Evolutionary conservation across 2,329 filamentous ascomycete genomes (phyloP), one percentile per base, ranked within the genome.

Genomic region (Stachybotrys echinatus): DNA sequence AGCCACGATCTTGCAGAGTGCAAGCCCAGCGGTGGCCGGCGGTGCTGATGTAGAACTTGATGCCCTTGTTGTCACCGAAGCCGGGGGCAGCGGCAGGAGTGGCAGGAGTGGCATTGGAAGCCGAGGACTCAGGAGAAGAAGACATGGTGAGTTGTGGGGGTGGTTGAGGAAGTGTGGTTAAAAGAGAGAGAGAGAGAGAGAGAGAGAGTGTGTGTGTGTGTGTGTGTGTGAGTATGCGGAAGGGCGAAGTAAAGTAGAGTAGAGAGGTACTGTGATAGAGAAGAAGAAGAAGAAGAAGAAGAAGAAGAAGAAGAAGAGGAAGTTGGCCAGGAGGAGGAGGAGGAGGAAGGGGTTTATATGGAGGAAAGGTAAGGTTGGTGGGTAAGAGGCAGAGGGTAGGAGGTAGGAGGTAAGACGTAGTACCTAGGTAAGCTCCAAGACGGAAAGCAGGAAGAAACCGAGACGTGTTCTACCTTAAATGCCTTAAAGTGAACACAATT

Each of bases 41-140:
- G 39, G 74, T 65, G 64, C 68, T 70, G 64, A 77, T 70, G 44
- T 71, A 60, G 65, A 77, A 77, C 61, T 68, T 68, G 66, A 77
- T 66, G 51, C 65, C 70, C 52, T 57, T 63, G 58, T 63, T 66
- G 53, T 73, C 65, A 48, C 73, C 66, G 23, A 70, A 53, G 52
- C 40, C 50, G 44, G 50, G 40, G 22, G 48, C 5, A 38, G 51
- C 18, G 48, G 57, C 44, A 5, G 55, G 50, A 22, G 54, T 42
- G 18, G 55, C 51, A 23, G 54, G 43, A 17, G 58, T 40, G 21
- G 55, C 54, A 18, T 54, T 39, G 18, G 27, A 17, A 23, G 27
- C 18, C 42, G 20, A 20, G 38, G 38, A 18, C 17, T 40, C n/a
- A n/a, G n/a, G 38, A 7, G 38, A 10, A 40, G 38, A 18, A 10